These are phyloP conservation scores for Sinapis alba DNA, from an alignment of 441 rosid species.

Conservation along the genomic window DNA sequence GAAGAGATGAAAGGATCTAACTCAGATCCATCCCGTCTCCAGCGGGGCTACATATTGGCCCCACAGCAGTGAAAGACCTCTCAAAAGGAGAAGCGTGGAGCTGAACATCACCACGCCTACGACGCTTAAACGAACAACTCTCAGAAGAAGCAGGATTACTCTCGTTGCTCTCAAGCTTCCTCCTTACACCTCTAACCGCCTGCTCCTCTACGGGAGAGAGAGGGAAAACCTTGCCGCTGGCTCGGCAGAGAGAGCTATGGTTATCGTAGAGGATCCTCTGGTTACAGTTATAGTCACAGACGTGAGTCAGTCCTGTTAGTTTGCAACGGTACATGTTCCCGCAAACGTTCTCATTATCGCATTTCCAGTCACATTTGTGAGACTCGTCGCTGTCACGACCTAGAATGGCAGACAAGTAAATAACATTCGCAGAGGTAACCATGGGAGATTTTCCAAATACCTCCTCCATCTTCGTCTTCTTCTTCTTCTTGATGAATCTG, in stretches of 20 bases:
- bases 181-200: constrained; percentile 87
- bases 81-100: constrained; percentile 85
- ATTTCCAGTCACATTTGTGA: constrained; percentile 94
- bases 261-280: constrained; percentile 97
- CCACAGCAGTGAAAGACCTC: constrained; percentile 86
- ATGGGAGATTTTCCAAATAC: constrained; percentile 68
- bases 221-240: constrained; percentile 77
- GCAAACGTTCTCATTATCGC: constrained; percentile 80
- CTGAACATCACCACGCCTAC: constrained; percentile 71
- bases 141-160: constrained; percentile 64
- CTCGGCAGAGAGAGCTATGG: constrained; percentile 87
- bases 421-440: constrained; percentile 74
- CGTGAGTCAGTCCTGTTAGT: constrained; percentile 88
- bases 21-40: constrained; percentile 94
- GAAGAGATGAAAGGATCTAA: constrained; percentile 55
- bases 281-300: constrained; percentile 98
- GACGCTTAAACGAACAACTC: constrained; percentile 80
- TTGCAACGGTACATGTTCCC: constrained; percentile 93
- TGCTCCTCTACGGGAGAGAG: constrained; percentile 77
- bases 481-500: constrained; percentile 9
- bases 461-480: constrained; percentile 75
- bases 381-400: constrained; percentile 80
- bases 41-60: constrained; percentile 87
- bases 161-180: constrained; percentile 86
- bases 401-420: constrained; percentile 81